phyloP scores from a whole-genome alignment of 306 rosid genomes.

The Dryas drummondii region DNA sequence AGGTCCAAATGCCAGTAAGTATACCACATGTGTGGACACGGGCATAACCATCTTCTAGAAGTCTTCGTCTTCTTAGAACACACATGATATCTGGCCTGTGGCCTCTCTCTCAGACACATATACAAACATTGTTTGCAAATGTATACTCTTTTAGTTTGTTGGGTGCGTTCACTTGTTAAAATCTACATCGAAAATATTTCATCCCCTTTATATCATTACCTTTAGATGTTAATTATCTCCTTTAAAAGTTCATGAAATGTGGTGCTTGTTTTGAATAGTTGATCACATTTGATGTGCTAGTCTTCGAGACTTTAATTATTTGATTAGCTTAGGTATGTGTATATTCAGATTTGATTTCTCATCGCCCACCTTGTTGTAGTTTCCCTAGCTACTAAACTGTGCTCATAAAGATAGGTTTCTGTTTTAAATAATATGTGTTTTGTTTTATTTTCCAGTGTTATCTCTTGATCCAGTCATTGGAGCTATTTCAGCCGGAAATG shows the following conservation, averaged over 20 bases:
- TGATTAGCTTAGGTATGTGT: neutral
- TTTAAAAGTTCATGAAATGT: neutral
- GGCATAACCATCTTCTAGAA: too few relatives aligned
- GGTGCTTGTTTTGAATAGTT: neutral
- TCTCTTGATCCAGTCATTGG: slow-evolving; percentile 86
- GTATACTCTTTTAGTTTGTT: too few relatives aligned
- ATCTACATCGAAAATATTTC: too few relatives aligned
- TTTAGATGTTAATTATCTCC: neutral
- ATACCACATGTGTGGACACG: too few relatives aligned
- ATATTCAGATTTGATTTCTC: neutral
- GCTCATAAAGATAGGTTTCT: neutral
- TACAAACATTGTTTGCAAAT: too few relatives aligned
- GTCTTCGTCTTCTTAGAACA: too few relatives aligned
- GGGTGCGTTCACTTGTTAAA: too few relatives aligned
- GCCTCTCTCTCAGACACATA: too few relatives aligned
- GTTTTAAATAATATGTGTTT: neutral
- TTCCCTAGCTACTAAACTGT: neutral
- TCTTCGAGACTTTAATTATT: neutral
- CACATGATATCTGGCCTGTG: too few relatives aligned
- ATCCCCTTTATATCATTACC: neutral
- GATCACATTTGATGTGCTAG: neutral
- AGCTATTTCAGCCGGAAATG: slow-evolving; percentile 76
- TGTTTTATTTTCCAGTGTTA: slow-evolving; percentile 42
- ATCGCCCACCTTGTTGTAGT: neutral
- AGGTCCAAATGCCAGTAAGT: too few relatives aligned